Conservation (phyloP, 2,329 filamentous ascomycete species). For the Ceratocystis colombiana region DNA sequence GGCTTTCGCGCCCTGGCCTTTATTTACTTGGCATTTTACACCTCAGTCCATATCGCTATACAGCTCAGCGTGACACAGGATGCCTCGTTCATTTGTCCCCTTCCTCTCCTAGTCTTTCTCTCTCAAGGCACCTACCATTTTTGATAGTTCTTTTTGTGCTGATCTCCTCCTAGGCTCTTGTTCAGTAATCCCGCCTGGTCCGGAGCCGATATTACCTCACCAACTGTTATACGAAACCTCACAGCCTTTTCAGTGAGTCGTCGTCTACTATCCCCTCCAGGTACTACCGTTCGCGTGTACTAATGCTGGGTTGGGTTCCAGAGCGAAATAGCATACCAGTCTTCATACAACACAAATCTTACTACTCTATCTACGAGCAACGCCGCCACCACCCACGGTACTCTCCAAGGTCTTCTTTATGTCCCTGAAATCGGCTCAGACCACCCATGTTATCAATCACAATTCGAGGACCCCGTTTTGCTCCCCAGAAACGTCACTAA, state of each 20-base stretch:
- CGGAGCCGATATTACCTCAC: conserved; percentile 41
- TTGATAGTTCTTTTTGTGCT: not conserved
- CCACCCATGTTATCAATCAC: conserved; percentile 53
- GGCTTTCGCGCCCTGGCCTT: not conserved
- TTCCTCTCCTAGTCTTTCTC: not conserved
- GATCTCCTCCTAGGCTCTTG: conserved; percentile 39
- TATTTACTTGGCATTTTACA: not conserved
- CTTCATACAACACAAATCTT: conserved; percentile 48
- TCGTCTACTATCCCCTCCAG: not conserved
- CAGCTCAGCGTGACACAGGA: not conserved
- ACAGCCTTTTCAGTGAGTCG: conserved; percentile 45
- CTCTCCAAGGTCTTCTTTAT: conserved; percentile 72
- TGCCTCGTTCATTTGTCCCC: not conserved
- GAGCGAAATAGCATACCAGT: conserved; percentile 44
- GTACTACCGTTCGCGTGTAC: conserved; percentile 19
- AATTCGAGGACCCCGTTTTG: conserved; percentile 41
- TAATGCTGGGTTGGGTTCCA: conserved; percentile 28
- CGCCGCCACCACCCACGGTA: conserved; percentile 46
- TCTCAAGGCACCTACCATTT: not conserved
- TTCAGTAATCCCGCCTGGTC: conserved; percentile 51
- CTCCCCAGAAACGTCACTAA: conserved; percentile 68
- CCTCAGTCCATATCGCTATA: not conserved
- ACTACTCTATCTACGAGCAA: conserved; percentile 66
- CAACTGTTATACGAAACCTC: conserved; percentile 47
- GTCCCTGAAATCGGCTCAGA: conserved; percentile 57